phyloP scores from a whole-genome alignment of 2,329 filamentous ascomycete genomes.

The Aureobasidium pullulans region DNA sequence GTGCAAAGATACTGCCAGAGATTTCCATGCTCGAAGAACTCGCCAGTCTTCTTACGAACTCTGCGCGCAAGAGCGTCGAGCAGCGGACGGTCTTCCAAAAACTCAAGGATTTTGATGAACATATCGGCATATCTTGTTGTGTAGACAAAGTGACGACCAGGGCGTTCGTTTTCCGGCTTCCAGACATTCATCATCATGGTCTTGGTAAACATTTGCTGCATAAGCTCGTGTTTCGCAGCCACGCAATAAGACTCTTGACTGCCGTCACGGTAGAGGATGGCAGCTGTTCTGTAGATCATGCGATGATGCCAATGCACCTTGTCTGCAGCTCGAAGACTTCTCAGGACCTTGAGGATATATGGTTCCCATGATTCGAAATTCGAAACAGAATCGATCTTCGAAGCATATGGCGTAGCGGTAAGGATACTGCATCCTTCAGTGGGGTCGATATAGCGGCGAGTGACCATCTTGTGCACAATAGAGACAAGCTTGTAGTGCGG shows the following conservation, averaged over 20 bases:
- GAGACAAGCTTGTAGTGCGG: slow-evolving; percentile 89
- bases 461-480: slow-evolving; percentile 73
- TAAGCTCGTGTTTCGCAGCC: slow-evolving; percentile 69
- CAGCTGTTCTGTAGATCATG: slow-evolving; percentile 68
- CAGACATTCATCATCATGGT: slow-evolving; percentile 92
- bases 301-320: slow-evolving; percentile 95
- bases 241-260: slow-evolving; percentile 42
- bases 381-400: slow-evolving; percentile 42
- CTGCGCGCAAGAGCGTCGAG: slow-evolving; percentile 72
- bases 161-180: slow-evolving; percentile 80
- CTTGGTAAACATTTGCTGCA: slow-evolving; percentile 82
- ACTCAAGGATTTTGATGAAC: slow-evolving; percentile 66
- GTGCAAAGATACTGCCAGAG: slow-evolving; percentile 56
- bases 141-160: slow-evolving; percentile 86
- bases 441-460: slow-evolving; percentile 36
- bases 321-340: slow-evolving; percentile 59
- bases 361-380: slow-evolving; percentile 48
- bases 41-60: slow-evolving; percentile 72
- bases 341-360: slow-evolving; percentile 58
- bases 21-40: slow-evolving; percentile 58
- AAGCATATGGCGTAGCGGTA: slow-evolving; percentile 47
- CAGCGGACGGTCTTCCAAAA: slow-evolving; percentile 66
- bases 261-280: slow-evolving; percentile 53
- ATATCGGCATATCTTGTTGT: slow-evolving; percentile 81
- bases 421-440: slow-evolving; percentile 37